These are phyloP conservation scores for Jamesozyma jinghongensis DNA, from an alignment of 805 yeast genomes.

Conservation along the genomic window DNA sequence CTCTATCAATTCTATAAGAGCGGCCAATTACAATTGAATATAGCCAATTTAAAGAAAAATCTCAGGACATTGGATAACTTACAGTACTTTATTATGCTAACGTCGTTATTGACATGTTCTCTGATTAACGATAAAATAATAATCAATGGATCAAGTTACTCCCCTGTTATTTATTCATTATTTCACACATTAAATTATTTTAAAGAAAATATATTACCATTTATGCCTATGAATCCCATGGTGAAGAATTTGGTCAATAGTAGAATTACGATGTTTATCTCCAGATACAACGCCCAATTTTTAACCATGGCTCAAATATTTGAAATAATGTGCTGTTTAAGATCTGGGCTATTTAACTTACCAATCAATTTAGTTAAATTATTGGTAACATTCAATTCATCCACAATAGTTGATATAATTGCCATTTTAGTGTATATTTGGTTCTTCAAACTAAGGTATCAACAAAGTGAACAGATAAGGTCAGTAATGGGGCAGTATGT, in stretches of 20 bases:
- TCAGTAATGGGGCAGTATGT: conserved; percentile 40
- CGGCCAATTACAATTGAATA: conserved; percentile 28
- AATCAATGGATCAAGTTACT: conserved; percentile 42
- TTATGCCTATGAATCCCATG: conserved; percentile 31
- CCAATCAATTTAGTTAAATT: conserved; percentile 35
- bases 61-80: conserved; percentile 43
- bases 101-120: conserved; percentile 36
- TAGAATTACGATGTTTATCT: conserved; percentile 29
- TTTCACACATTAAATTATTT: conserved; percentile 58
- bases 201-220: conserved; percentile 46
- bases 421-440: conserved; percentile 39
- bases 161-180: conserved; percentile 53
- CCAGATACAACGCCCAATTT: conserved; percentile 36
- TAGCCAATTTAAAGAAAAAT: conserved; percentile 27
- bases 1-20: conserved; percentile 49
- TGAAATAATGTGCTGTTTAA: conserved; percentile 37
- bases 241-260: conserved; percentile 25
- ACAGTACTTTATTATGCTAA: conserved; percentile 46
- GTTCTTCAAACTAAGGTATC: conserved; percentile 53
- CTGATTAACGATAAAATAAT: conserved; percentile 32
- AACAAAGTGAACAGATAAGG: conserved; percentile 48
- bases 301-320: conserved; percentile 38
- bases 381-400: conserved; percentile 22
- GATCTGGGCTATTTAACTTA: conserved; percentile 31
- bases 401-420: conserved; percentile 29